Evolutionary conservation across 495 filamentous ascomycete genomes (phyloP).

Genomic region (Talaromyces nanjingensis): DNA sequence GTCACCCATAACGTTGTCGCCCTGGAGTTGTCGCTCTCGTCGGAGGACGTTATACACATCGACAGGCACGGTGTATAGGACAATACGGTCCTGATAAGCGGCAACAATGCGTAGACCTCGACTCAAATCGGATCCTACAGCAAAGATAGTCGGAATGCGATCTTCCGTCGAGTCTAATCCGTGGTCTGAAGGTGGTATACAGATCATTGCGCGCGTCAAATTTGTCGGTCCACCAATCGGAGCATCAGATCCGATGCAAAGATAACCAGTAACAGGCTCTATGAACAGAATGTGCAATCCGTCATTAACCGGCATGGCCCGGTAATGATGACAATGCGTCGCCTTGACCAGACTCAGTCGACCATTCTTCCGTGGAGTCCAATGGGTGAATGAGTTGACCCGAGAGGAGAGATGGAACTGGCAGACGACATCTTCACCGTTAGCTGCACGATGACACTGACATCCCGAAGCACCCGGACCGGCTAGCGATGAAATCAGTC

Average conservation of each 20-base stretch:
- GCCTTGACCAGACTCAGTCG: conserved; percentile 29
- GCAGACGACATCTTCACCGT: conserved; percentile 20
- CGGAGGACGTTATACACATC: conserved; percentile 48
- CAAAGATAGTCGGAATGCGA: conserved; percentile 45
- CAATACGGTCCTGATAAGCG: conserved; percentile 45
- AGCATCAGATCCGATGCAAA: conserved; percentile 63
- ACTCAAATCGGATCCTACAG: conserved; percentile 49
- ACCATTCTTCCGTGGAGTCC: conserved; percentile 18
- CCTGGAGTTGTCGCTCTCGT: conserved; percentile 30
- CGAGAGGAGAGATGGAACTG: conserved; percentile 26
- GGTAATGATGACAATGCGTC: conserved; percentile 55
- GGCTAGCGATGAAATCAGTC: conserved; percentile 61
- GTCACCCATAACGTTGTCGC: conserved; percentile 29
- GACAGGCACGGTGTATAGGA: conserved; percentile 56
- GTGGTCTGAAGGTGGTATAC: conserved; percentile 29
- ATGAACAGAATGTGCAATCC: conserved; percentile 65
- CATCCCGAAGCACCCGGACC: conserved; percentile 37
- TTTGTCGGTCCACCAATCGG: conserved; percentile 50
- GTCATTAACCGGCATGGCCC: conserved; percentile 62
- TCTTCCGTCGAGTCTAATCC: conserved; percentile 30
- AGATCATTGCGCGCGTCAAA: conserved; percentile 36
- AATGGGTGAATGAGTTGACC: conserved; percentile 22
- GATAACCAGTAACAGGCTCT: conserved; percentile 49
- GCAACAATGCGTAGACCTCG: conserved; percentile 59
- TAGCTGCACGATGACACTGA: conserved; percentile 23